Evolutionary conservation across 2,329 filamentous ascomycete genomes (phyloP), one percentile per base, ranked within the genome.

Genomic region (Fusarium torulosum): DNA sequence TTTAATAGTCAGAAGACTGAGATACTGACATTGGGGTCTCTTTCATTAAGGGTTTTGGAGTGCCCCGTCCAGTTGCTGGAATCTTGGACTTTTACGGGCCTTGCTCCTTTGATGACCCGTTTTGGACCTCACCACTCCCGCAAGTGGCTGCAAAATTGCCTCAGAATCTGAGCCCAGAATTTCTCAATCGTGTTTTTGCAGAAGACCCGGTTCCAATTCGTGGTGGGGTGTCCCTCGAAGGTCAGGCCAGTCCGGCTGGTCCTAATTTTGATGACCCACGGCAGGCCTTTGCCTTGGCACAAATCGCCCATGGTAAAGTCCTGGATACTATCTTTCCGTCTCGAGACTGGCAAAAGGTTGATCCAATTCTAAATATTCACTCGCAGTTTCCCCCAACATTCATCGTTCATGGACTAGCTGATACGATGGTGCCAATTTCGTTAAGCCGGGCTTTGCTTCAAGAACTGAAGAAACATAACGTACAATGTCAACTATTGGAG

Each of bases 1-100:
- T 4, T 2, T 15, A 23, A n/a, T 23, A 1, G 6, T 38, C 4
- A 1, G 4, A 53, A n/a, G 1, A 7, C 3, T 29, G 6, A 7
- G 7, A 23, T 15, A n/a, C 14, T 53, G 11, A 53, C 21, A 6
- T 4, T n/a, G 10, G 2, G 14, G 4, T 29, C 7, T 41, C 7
- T 21, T 29, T n/a, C 5, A n/a, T 9, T 1, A 14, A 53, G 51
- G 51, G 51, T 1, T 54, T 47, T 29, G 51, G 51, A 38, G 51
- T 54, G 15, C 31, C 42, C 1, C 31, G 51, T 29, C 31, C 51
- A 47, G 51, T 54, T 10, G 31, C 51, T 47, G 51, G 42, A 13
- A 29, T 54, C 19, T 14, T 54, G 1, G 51, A 54, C 51, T 54
- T 54, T 23, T 54, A 54, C 7, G 42, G 51, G 3, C 51, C 51